Evolutionary conservation across 2,329 filamentous ascomycete genomes (phyloP), one percentile per base, ranked within the genome.

Genomic region (Aspergillus floridensis): DNA sequence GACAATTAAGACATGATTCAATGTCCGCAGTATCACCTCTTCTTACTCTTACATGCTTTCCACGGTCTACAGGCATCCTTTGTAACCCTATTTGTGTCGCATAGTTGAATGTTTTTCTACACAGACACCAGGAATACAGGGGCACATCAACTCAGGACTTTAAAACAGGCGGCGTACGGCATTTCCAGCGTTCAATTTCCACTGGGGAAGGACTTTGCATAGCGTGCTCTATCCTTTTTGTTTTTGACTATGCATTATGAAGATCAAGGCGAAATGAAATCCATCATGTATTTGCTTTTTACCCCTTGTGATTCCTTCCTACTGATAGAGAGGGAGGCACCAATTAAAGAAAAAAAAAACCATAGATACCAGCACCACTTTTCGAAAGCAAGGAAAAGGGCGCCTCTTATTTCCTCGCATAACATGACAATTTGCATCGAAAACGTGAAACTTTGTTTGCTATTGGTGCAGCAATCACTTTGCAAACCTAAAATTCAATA

Each of bases 91-190:
- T 44, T 8, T 44, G 14, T 44, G 32, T 19, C 16, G 16, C 38
- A 19, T 44, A 19, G 7, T 44, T 44, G 11, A 12, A 12, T 35
- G 38, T 19, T 44, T 19, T 49, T 6, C 22, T 56, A 21, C 7
- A 22, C 11, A 31, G 26, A 57, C 24, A n/a, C 38, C 38, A 19
- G 16, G 53, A 29, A 53, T 24, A 58, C 56, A 57, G 35, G 31
- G 51, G 22, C 22, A 53, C 12, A 49, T 48, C 22, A 29, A 44
- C 21, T 44, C 21, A 31, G 38, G 22, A 12, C 35, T 52, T 14
- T 3, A 56, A 59, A 55, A 59, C 35, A 52, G 58, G 48, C 50
- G 62, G 62, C 58, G 62, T 63, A 57, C 29, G 47, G 38, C 38
- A 19, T 44, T 29, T 44, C 38, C 14, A 44, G 24, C 49, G n/a